Evolutionary conservation across 2,329 filamentous ascomycete species (phyloP).

Genomic region (Ophiognomonia clavigignenti-juglandacearum): DNA sequence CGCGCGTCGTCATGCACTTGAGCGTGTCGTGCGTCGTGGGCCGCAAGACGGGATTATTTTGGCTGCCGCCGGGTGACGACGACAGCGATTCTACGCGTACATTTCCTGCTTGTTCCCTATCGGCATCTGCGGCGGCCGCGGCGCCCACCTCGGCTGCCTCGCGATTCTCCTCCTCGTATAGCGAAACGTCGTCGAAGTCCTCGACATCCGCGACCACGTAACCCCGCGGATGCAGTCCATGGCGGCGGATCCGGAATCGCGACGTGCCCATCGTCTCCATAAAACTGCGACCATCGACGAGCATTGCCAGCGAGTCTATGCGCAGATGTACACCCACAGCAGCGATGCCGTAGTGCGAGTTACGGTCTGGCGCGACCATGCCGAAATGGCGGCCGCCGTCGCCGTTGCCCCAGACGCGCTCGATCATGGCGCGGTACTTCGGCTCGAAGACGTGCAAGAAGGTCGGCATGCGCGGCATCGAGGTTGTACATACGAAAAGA

Average conservation of each 20-base stretch:
- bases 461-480: slow-evolving; percentile 78
- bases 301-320: slow-evolving; percentile 67
- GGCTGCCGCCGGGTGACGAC: too few species aligned
- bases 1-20: slow-evolving; percentile 61
- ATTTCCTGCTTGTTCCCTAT: too few species aligned
- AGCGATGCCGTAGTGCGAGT: slow-evolving; percentile 24
- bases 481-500: slow-evolving; percentile 76
- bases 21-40: slow-evolving; percentile 31
- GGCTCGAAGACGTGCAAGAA: slow-evolving; percentile 91
- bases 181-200: slow-evolving; percentile 73
- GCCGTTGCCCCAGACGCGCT: slow-evolving; percentile 52
- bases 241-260: slow-evolving; percentile 66
- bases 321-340: slow-evolving; percentile 65
- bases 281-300: slow-evolving; percentile 76
- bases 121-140: not conserved
- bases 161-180: slow-evolving; percentile 72
- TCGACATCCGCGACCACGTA: slow-evolving; percentile 75
- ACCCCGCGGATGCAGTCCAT: slow-evolving; percentile 60
- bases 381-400: slow-evolving; percentile 74
- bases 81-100: too few species aligned
- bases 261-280: slow-evolving; percentile 73
- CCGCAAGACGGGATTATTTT: too few species aligned
- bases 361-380: slow-evolving; percentile 70
- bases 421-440: slow-evolving; percentile 86
- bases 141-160: slow-evolving; percentile 58